Evolutionary conservation across 2,329 filamentous ascomycete genomes (phyloP).

Genomic region (Coleophoma eucalyptorum): DNA sequence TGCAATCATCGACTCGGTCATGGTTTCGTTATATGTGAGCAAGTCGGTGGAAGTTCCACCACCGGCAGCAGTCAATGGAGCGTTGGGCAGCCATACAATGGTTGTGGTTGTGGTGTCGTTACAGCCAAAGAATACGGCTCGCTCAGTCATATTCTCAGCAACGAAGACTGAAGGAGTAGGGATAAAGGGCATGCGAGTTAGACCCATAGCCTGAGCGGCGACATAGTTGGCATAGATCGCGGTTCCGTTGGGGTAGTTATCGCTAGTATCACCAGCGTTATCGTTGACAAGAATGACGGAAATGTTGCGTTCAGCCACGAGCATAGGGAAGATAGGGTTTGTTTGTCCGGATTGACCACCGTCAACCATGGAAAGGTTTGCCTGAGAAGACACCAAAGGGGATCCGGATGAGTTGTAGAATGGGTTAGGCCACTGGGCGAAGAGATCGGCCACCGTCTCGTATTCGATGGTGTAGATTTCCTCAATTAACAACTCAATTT

Average conservation of each 20-base stretch:
- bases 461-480: conserved; percentile 21
- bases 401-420: conserved; percentile 34
- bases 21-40: conserved; percentile 26
- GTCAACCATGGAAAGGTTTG: conserved; percentile 34
- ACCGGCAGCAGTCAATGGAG: conserved; percentile 27
- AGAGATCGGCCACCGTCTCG: conserved; percentile 19
- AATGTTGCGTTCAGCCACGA: conserved; percentile 32
- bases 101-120: conserved; percentile 36
- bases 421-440: conserved; percentile 33
- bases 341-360: conserved; percentile 37
- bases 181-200: conserved; percentile 37
- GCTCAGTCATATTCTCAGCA: conserved; percentile 14
- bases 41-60: conserved; percentile 25
- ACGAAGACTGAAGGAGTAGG: conserved; percentile 29
- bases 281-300: conserved; percentile 41
- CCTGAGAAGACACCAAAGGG: conserved; percentile 18
- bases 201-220: conserved; percentile 6
- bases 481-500: conserved; percentile 15
- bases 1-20: conserved; percentile 30
- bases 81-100: conserved; percentile 40
- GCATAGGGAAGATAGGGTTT: conserved; percentile 41
- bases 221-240: conserved; percentile 27
- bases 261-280: conserved; percentile 36
- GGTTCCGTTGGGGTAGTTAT: conserved; percentile 37
- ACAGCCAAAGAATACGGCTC: conserved; percentile 42